Percentiles rank a stretch among this genome's conserved stretches.
Conservation (phyloP, 345 rosid species). For the Bruguiera parviflora region DNA sequence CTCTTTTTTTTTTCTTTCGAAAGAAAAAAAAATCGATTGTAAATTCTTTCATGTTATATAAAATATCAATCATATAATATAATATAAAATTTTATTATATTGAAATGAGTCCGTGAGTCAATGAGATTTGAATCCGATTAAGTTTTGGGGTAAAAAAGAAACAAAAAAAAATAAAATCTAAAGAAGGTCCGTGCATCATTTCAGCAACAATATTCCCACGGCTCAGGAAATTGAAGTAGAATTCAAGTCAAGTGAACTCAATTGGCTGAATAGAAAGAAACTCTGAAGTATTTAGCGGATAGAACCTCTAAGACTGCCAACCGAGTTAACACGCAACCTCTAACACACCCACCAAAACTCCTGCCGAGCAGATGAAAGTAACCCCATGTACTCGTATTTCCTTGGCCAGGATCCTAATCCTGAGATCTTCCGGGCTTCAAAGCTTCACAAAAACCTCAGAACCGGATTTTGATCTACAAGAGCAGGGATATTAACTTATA, state of each 20-base stretch:
- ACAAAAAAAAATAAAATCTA: not conserved
- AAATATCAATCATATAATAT: too few species aligned
- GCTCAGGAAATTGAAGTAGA: not conserved
- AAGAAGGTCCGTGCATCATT: too few species aligned
- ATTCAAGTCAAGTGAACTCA: not conserved
- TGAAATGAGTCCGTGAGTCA: too few species aligned
- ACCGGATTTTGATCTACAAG: not conserved
- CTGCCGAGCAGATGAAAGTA: slow-evolving; percentile 9
- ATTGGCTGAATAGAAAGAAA: not conserved
- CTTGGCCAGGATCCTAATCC: slow-evolving; percentile 6
- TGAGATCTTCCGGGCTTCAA: slow-evolving; percentile 22
- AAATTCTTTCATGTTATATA: too few species aligned
- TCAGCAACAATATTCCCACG: too few species aligned
- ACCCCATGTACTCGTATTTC: slow-evolving; percentile 1
- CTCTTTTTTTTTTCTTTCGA: too few species aligned
- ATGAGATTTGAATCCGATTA: too few species aligned
- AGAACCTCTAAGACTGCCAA: not conserved
- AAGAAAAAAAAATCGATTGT: too few species aligned
- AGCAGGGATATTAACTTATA: not conserved
- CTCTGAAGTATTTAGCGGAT: not conserved
- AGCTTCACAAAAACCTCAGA: not conserved
- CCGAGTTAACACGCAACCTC: slow-evolving; percentile 21
- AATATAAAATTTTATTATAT: too few species aligned
- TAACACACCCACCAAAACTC: slow-evolving; percentile 36
- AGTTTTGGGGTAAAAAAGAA: too few species aligned